Conservation (phyloP, 2,329 filamentous ascomycete species). For the Aureobasidium sp. region DNA sequence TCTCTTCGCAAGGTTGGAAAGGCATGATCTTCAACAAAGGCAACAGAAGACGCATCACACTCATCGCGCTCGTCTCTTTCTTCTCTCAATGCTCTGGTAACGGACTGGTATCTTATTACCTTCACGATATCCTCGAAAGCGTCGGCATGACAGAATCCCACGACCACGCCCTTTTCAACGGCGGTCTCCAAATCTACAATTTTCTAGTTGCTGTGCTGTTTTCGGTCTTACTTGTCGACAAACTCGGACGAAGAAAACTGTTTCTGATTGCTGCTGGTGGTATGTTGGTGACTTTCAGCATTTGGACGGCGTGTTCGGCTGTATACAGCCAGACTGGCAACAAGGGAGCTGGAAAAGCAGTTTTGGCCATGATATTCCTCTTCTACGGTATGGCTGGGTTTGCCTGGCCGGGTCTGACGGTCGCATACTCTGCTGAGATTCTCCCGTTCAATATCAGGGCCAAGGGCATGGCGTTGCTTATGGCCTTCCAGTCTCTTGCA, state of each 20-base stretch:
- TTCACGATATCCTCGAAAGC: constrained; percentile 23
- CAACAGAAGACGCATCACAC: constrained; percentile 45
- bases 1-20: background rate
- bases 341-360: constrained; percentile 24
- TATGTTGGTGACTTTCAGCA: constrained; percentile 34
- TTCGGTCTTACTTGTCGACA: constrained; percentile 29
- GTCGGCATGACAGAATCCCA: constrained; percentile 25
- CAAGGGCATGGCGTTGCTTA: constrained; percentile 23
- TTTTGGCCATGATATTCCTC: constrained; percentile 29
- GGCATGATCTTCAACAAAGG: constrained; percentile 29
- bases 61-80: constrained; percentile 43
- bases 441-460: constrained; percentile 41
- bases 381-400: constrained; percentile 19
- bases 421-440: constrained; percentile 42
- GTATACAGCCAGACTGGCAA: constrained; percentile 21
- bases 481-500: background rate
- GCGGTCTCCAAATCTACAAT: constrained; percentile 53
- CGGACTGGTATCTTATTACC: constrained; percentile 36
- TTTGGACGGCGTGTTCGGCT: constrained; percentile 33
- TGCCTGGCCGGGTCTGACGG: constrained; percentile 28
- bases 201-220: constrained; percentile 47
- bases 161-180: constrained; percentile 36
- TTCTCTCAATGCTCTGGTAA: constrained; percentile 52
- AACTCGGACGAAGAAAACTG: constrained; percentile 28
- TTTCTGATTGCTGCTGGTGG: constrained; percentile 32